Evolutionary conservation across 2,329 filamentous ascomycete genomes (phyloP), one percentile per base, ranked within the genome.

Genomic region (Plenodomus tracheiphilus): DNA sequence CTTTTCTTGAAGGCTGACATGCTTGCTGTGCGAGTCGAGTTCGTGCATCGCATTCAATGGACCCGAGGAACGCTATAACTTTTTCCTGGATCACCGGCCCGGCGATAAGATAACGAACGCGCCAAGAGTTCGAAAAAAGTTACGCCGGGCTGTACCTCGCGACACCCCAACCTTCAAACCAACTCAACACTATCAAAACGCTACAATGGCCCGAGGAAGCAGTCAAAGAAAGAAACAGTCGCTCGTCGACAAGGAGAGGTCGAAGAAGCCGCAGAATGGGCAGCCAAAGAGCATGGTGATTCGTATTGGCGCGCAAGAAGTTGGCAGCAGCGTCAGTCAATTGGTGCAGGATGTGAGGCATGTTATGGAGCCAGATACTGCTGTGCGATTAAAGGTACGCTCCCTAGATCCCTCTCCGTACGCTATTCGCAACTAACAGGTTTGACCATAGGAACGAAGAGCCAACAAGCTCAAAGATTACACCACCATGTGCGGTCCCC

Each of bases 241-340:
- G 17, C 59, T 49, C 4, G 41, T 54, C 37, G 68, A 71, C 54
- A 70, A 70, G 60, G 54, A 64, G 45, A 54, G 57, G 25, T 49
- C 60, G 15, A 84, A 86, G 72, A 84, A 85, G 73, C 82, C 85
- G 19, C 80, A 78, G 50, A 79, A 82, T 44, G 84, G 85, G 57
- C 81, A 85, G 43, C 94, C 94, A 28, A 97, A 97, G 81, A 95
- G 88, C 71, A 97, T 99, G 93, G 93, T 99, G 49, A 96, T 99
- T 74, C 89, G 94, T 61, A 92, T 97, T 65, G 94, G 94, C 64
- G 93, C 92, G 62, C 89, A 91, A 65, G 90, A 97, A 70, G 91
- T 99, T 43, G 94, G 94, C 49, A 85, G 90, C 51, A 96, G 89
- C 71, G 83, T 99, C 64, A 93, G 87, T 71, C 92, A 97, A 75